Evolutionary conservation across 2,329 filamentous ascomycete genomes (phyloP).

Genomic region (Epichloe amarillans): DNA sequence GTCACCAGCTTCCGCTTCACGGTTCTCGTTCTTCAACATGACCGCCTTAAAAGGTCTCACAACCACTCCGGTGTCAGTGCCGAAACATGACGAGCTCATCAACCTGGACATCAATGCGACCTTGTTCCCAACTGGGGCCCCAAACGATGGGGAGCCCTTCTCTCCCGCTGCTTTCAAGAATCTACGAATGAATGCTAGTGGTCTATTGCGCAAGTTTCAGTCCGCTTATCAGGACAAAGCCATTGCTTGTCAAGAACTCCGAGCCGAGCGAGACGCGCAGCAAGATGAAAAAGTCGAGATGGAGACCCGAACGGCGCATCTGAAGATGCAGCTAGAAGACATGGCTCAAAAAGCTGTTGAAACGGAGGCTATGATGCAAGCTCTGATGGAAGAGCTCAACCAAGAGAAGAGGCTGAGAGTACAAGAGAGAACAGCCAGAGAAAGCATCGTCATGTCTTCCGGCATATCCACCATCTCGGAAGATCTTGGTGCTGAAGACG

Average conservation of each 20-base stretch:
- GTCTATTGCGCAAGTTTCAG: constrained; percentile 43
- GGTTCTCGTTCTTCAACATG: constrained; percentile 33
- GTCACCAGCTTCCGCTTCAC: constrained; percentile 14
- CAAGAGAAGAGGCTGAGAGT: constrained; percentile 34
- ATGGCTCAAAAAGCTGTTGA: constrained; percentile 41
- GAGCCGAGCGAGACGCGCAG: constrained; percentile 39
- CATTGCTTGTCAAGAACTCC: constrained; percentile 34
- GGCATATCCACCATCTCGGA: constrained; percentile 34
- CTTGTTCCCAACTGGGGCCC: constrained; percentile 34
- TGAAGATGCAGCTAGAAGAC: constrained; percentile 47
- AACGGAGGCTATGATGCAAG: constrained; percentile 37
- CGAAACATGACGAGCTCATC: constrained; percentile 38
- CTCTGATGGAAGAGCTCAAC: constrained; percentile 36
- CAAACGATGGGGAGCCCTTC: constrained; percentile 34
- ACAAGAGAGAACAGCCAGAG: constrained; percentile 23
- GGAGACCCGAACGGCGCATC: constrained; percentile 35
- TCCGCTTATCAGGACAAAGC: constrained; percentile 43
- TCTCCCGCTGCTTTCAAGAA: constrained; percentile 48
- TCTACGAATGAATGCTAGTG: constrained; percentile 42
- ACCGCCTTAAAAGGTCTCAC: constrained; percentile 24
- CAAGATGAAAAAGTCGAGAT: constrained; percentile 43
- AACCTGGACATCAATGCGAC: constrained; percentile 41
- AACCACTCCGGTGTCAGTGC: constrained; percentile 12
- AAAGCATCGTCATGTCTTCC: constrained; percentile 17
- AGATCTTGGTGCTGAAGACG: constrained; percentile 40